Evolutionary conservation across 2,329 filamentous ascomycete species (phyloP), one percentile per base, ranked within the genome.

Genomic region (Microsporum canis): DNA sequence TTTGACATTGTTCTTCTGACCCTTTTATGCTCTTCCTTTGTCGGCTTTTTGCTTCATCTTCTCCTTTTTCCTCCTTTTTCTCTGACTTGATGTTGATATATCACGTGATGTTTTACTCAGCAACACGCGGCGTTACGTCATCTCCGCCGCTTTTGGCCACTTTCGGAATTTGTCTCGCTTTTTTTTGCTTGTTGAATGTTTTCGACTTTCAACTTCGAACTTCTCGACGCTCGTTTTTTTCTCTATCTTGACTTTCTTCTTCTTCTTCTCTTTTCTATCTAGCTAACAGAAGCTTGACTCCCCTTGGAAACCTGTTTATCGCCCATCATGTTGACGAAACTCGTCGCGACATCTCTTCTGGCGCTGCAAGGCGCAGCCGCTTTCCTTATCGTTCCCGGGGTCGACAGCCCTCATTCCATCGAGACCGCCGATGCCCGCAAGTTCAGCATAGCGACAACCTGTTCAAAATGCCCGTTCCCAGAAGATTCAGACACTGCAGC

Each of bases 391-490:
- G 65, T 75, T 55, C 74, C 74, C 36, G 73, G 62, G 14, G 27
- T 49, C 23, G 29, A 55, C 29, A 33, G 38, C 47, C 29, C 29
- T 23, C 33, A 53, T 36, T n/a, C 33, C 36, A 12, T 41, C 47
- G 33, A 60, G 23, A 31, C 47, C 1, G 29, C 41, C 12, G 63
- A 71, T 53, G 64, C 67, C 10, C 67, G 68, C 55, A 63, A 69
- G 56, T 64, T 70, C 38, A 63, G 66, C 23, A 61, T 76, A 51
- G 68, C 70, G 31, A 66, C 76, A 23, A 63, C 66, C 53, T 77
- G 75, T 65, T 66, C 68, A 36, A 71, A 75, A 49, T 77, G 75
- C 60, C 75, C 74, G 0, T 73, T 76, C 65, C 70, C 71, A 36
- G 67, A 71, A 62, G 58, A 68, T 12, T 62, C 64, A 38, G 64